Evolutionary conservation across 352 stramenopile species (phyloP), one percentile per base, ranked within the genome.

Genomic region (Phytopythium helicoides): DNA sequence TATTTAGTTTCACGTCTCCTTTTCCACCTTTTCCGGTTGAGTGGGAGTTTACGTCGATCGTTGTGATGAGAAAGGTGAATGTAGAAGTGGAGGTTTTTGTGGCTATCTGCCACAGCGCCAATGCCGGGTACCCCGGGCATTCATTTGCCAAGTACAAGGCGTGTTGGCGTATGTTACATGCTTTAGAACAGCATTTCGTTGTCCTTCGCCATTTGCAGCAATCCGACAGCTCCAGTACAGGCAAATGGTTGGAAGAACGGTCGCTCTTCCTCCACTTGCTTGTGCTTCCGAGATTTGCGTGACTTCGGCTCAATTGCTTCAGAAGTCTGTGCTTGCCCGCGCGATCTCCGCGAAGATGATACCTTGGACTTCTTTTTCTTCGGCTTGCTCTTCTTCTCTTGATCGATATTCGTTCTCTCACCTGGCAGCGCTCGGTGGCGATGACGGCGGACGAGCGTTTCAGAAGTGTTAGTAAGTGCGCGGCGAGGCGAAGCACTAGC

Each of bases 161-260:
- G n/a, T n/a, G n/a, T n/a, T n/a, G n/a, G n/a, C n/a, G n/a, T n/a
- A 33, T 33, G 28, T 33, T 33, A 33, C 28, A 33, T n/a, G n/a
- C 28, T 10, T 33, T 9, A 33, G 9, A 33, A 33, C 28, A 33
- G 28, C 47, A 80, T 63, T 71, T 89, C 77, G 37, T 87, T 86
- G 44, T 89, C 80, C 56, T 92, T 92, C 7, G 80, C 79, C 40
- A 72, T 58, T 16, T 75, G 75, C 26, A 92, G 67, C 25, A 87
- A 41, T 11, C 61, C 58, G 40, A 92, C 58, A 3, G 80, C 82
- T 18, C 76, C 66, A 11, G 79, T 89, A 42, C 80, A 87, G 0
- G 82, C 82, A 59, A 82, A 90, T 7, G 79, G 78, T 52, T 76
- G 74, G 47, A 89, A 85, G 10, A 65, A 52, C 2, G 34, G 46